Conservation (phyloP, 108 stramenopile genomes). For the Epithemia pelagica region DNA sequence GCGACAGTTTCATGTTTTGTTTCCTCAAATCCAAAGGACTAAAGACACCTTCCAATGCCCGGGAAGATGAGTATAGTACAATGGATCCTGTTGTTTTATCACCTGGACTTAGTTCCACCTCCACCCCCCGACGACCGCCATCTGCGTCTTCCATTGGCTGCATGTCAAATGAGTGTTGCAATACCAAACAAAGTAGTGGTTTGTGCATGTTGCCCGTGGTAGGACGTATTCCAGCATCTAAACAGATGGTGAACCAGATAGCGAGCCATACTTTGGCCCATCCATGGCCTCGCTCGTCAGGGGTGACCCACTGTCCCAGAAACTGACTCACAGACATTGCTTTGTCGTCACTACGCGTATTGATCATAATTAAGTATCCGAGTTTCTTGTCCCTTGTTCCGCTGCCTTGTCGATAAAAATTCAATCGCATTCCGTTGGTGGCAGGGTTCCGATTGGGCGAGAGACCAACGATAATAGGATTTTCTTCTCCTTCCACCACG, state of each 20-base stretch:
- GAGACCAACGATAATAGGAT: conserved; percentile 20
- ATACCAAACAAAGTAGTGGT: conserved; percentile 30
- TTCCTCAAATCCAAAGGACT: conserved; percentile 22
- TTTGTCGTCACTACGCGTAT: neutral
- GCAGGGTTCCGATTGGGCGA: conserved; percentile 35
- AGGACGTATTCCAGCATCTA: conserved; percentile 20
- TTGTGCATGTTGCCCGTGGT: conserved; percentile 37
- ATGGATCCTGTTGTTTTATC: conserved; percentile 6
- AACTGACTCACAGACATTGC: conserved; percentile 15
- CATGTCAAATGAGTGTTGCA: conserved; percentile 34
- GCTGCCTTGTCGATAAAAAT: conserved; percentile 12
- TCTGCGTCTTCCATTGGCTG: conserved; percentile 4
- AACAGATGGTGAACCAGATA: conserved; percentile 30
- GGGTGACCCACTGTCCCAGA: conserved; percentile 26
- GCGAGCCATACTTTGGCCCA: conserved; percentile 33
- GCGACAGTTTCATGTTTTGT: conserved; percentile 25
- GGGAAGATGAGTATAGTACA: conserved; percentile 14
- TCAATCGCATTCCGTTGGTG: conserved; percentile 30
- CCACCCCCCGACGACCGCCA: conserved; percentile 9
- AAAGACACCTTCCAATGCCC: conserved; percentile 27
- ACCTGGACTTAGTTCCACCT: conserved; percentile 19
- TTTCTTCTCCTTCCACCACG: neutral
- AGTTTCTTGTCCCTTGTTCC: conserved; percentile 9
- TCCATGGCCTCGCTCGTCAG: conserved; percentile 17
- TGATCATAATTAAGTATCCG: conserved; percentile 37